Conservation (phyloP, 257 asterid genomes). For the Solanum pinnatisectum region DNA sequence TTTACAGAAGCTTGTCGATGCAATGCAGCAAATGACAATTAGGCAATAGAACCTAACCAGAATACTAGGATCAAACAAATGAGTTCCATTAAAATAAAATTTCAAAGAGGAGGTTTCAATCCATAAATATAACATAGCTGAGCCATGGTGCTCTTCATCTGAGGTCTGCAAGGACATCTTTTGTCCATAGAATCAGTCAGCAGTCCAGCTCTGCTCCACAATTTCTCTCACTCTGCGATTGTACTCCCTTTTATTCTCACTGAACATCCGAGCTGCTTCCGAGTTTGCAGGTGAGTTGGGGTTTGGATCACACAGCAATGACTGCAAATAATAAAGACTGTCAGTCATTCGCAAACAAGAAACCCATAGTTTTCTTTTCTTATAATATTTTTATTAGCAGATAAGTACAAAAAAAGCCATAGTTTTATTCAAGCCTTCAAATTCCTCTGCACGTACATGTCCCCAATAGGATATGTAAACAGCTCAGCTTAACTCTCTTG, state of each 20-base stretch:
- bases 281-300: constrained; percentile 89
- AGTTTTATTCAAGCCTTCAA: neutral
- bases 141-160: neutral
- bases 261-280: constrained; percentile 84
- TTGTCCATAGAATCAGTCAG: constrained; percentile 32
- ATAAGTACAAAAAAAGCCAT: neutral
- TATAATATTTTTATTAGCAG: neutral
- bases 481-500: neutral
- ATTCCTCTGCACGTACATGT: neutral
- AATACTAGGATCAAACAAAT: constrained; percentile 1
- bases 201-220: constrained; percentile 92
- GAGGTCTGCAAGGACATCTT: neutral
- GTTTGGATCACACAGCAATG: constrained; percentile 78
- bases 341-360: neutral
- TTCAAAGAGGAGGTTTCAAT: neutral
- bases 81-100: constrained; percentile 11
- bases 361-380: neutral
- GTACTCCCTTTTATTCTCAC: constrained; percentile 72
- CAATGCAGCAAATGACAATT: constrained; percentile 12
- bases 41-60: constrained; percentile 2
- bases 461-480: neutral
- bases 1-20: constrained; percentile 23
- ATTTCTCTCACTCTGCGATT: constrained; percentile 68
- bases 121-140: constrained; percentile 5
- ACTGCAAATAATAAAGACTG: constrained; percentile 25